Conservation (phyloP, 257 asterid genomes). For the Plantago elongata region DNA sequence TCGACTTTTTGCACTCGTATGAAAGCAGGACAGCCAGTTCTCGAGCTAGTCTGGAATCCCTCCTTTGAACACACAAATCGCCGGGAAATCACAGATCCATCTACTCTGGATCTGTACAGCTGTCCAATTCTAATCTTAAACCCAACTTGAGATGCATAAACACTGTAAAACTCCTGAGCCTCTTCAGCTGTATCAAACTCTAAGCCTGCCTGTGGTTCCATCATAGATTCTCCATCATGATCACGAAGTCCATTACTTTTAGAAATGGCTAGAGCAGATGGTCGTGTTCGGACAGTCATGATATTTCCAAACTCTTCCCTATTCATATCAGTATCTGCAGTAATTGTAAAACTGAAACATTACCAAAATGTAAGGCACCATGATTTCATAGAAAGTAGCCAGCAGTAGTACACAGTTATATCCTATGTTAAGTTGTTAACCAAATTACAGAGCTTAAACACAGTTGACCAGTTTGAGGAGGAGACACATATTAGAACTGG, state of each 20-base stretch:
- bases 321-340: slow-evolving; percentile 68
- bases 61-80: slow-evolving; percentile 88
- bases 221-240: slow-evolving; percentile 53
- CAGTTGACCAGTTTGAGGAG: too few species aligned
- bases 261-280: slow-evolving; percentile 35
- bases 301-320: slow-evolving; percentile 50
- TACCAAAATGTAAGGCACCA: not conserved
- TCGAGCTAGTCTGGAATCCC: slow-evolving; percentile 82
- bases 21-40: slow-evolving; percentile 94
- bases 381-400: not conserved
- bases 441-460: too few species aligned
- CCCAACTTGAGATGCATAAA: slow-evolving; percentile 66
- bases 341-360: not conserved
- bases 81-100: slow-evolving; percentile 84
- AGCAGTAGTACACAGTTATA: too few species aligned
- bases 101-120: slow-evolving; percentile 79
- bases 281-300: slow-evolving; percentile 64
- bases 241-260: slow-evolving; percentile 45
- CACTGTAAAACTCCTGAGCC: slow-evolving; percentile 76
- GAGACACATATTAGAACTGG: too few species aligned
- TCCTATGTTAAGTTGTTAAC: too few species aligned
- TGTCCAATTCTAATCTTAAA: slow-evolving; percentile 90
- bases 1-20: slow-evolving; percentile 77
- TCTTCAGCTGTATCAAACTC: slow-evolving; percentile 86
- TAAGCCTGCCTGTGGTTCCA: slow-evolving; percentile 69